Evolutionary conservation across 1,284 basidiomycete species (phyloP).

Genomic region (Vanrija sp.): DNA sequence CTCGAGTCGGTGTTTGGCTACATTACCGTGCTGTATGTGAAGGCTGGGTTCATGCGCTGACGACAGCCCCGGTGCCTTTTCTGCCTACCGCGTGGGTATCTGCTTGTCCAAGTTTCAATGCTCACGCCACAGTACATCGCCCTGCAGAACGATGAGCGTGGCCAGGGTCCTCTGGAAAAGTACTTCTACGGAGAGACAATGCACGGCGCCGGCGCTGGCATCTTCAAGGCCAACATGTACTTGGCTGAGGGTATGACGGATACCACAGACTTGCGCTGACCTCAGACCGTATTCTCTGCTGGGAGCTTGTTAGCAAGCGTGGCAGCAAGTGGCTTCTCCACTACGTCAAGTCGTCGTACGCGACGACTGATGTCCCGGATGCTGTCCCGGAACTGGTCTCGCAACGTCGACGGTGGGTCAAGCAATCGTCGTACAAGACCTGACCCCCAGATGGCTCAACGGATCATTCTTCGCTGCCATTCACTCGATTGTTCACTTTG

Average conservation of each 20-base stretch:
- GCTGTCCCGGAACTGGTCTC: constrained; percentile 85
- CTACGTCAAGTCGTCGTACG: constrained; percentile 90
- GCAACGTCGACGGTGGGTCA: constrained; percentile 84
- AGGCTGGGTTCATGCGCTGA: constrained; percentile 15
- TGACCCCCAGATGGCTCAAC: constrained; percentile 67
- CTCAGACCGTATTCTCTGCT: constrained; percentile 67
- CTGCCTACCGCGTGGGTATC: constrained; percentile 52
- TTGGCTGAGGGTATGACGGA: constrained; percentile 69
- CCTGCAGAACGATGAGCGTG: constrained; percentile 74
- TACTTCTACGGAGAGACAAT: constrained; percentile 94
- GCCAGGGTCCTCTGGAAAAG: constrained; percentile 84
- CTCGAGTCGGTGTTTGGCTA: constrained; percentile 77
- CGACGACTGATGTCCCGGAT: constrained; percentile 87
- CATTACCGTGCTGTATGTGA: constrained; percentile 67
- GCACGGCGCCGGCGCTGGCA: constrained; percentile 84
- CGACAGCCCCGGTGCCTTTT: constrained; percentile 74
- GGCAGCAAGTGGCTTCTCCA: constrained; percentile 82
- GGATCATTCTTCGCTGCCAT: constrained; percentile 95
- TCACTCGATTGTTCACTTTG: constrained; percentile 84
- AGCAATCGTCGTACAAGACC: constrained; percentile 58
- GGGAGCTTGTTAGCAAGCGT: constrained; percentile 88
- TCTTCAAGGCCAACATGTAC: constrained; percentile 94
- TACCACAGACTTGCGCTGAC: constrained; percentile 11
- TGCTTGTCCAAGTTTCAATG: no score
- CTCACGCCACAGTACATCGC: constrained; percentile 62